Conservation (phyloP, 768 basidiomycete genomes). For the Kockovaella imperatae region DNA sequence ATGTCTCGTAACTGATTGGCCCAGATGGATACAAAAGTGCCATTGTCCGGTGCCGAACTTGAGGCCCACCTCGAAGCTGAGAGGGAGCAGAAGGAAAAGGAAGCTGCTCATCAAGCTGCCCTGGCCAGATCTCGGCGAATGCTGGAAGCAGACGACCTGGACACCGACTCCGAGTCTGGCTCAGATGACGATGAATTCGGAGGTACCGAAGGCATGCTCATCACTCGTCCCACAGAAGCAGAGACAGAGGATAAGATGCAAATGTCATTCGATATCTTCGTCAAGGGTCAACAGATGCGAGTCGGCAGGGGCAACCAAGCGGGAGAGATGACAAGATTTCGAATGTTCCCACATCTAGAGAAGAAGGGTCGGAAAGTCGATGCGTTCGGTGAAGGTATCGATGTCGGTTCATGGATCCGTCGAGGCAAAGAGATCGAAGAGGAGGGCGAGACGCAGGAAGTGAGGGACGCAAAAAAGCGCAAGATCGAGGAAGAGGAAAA, state of each 20-base stretch:
- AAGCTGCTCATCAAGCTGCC: slow-evolving; percentile 76
- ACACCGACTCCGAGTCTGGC: slow-evolving; percentile 50
- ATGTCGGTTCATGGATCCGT: slow-evolving; percentile 90
- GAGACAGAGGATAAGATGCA: slow-evolving; percentile 22
- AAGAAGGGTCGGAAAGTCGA: slow-evolving; percentile 77
- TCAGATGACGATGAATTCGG: slow-evolving; percentile 66
- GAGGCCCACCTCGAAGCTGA: slow-evolving; percentile 72
- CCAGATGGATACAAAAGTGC: slow-evolving; percentile 81
- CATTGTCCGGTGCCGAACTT: slow-evolving; percentile 78
- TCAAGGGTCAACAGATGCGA: slow-evolving; percentile 90
- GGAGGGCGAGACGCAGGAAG: slow-evolving; percentile 74
- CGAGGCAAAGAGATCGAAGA: slow-evolving; percentile 87
- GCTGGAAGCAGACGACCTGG: slow-evolving; percentile 78
- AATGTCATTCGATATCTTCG: slow-evolving; percentile 88
- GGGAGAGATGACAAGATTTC: slow-evolving; percentile 53
- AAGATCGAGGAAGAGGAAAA: slow-evolving; percentile 70
- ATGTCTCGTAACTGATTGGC: background rate
- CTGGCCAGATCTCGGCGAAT: slow-evolving; percentile 74
- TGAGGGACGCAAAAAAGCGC: slow-evolving; percentile 61
- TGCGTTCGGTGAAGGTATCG: slow-evolving; percentile 89
- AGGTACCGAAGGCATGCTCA: slow-evolving; percentile 46
- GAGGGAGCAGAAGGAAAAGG: slow-evolving; percentile 67
- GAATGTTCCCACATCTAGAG: slow-evolving; percentile 97
- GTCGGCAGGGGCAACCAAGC: slow-evolving; percentile 39
- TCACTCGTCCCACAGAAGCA: background rate